Percentiles rank a stretch among this genome's conserved stretches.
phyloP scores from a whole-genome alignment of 1,139 yeast species.

The Hansenula anomala region DNA sequence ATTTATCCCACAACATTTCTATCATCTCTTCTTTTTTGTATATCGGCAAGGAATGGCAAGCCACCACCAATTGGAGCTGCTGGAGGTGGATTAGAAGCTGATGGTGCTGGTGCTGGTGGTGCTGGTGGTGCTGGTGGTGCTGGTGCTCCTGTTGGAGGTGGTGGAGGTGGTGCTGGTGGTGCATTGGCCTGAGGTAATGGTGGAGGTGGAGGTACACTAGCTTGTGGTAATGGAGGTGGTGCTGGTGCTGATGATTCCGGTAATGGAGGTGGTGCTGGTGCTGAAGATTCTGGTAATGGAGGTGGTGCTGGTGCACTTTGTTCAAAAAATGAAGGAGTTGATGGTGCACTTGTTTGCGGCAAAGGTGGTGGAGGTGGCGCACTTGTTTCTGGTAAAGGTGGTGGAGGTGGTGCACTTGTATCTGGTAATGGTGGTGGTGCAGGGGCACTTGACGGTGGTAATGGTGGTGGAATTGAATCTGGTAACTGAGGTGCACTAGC shows the following conservation, averaged over 20 bases:
- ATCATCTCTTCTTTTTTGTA: slow-evolving; percentile 50
- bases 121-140: slow-evolving; percentile 22
- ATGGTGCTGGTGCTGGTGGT: slow-evolving; percentile 12
- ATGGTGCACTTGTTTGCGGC: slow-evolving; percentile 32
- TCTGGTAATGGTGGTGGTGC: slow-evolving; percentile 9
- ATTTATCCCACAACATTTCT: slow-evolving; percentile 39
- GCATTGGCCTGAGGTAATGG: slow-evolving; percentile 7
- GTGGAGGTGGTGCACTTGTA: slow-evolving; percentile 24
- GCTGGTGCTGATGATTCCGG: slow-evolving; percentile 15
- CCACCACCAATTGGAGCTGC: slow-evolving; percentile 18
- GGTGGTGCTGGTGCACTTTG: slow-evolving; percentile 23
- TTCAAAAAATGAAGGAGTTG: slow-evolving; percentile 9
- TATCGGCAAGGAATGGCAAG: slow-evolving; percentile 46
- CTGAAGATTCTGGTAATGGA: slow-evolving; percentile 22
- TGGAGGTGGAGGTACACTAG: slow-evolving; percentile 11
- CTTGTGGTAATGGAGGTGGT: slow-evolving; percentile 6
- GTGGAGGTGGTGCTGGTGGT: slow-evolving; percentile 12
- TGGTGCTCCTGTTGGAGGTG: slow-evolving; percentile 15
- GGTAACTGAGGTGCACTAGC: slow-evolving; percentile 20
- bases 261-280: slow-evolving; percentile 18
- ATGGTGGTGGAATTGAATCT: slow-evolving; percentile 25
- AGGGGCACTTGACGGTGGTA: slow-evolving; percentile 32
- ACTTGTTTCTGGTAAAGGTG: slow-evolving; percentile 17
- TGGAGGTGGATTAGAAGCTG: slow-evolving; percentile 10
- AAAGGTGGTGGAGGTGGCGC: slow-evolving; percentile 25